phyloP scores from a whole-genome alignment of 139 green algal genomes.

The Picochlorum costavermella region DNA sequence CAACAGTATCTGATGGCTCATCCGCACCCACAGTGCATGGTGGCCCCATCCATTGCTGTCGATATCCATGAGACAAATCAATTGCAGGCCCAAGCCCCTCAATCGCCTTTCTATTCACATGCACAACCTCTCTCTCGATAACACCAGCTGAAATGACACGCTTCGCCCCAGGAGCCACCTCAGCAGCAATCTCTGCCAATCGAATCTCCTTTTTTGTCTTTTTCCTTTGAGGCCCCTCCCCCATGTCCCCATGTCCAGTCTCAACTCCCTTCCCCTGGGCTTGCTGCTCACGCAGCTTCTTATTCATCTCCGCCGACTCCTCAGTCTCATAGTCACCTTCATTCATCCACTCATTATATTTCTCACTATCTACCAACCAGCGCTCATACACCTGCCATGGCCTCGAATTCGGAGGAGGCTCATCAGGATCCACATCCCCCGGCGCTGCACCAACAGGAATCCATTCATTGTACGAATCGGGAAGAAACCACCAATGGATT shows the following conservation, averaged over 20 bases:
- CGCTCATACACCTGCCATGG: conserved; percentile 48
- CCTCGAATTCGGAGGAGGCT: conserved; percentile 7
- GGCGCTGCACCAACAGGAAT: conserved; percentile 41
- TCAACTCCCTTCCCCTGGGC: not conserved
- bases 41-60: conserved; percentile 5
- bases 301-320: conserved; percentile 36
- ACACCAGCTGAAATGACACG: conserved; percentile 23
- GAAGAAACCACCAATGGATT: conserved; percentile 79
- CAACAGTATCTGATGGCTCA: not conserved
- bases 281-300: conserved; percentile 9
- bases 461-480: conserved; percentile 76
- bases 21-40: not conserved
- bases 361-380: conserved; percentile 71
- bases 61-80: conserved; percentile 34
- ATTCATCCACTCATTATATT: conserved; percentile 95
- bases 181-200: not conserved
- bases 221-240: conserved; percentile 15
- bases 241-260: not conserved
- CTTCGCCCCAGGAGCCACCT: conserved; percentile 13
- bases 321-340: conserved; percentile 67
- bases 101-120: conserved; percentile 27
- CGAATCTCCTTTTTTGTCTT: conserved; percentile 10
- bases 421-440: conserved; percentile 29
- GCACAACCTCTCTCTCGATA: conserved; percentile 18
- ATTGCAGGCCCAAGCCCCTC: conserved; percentile 10